These are phyloP conservation scores for Globisporangium nagaii DNA, from an alignment of 352 stramenopile species.

Conservation along the genomic window DNA sequence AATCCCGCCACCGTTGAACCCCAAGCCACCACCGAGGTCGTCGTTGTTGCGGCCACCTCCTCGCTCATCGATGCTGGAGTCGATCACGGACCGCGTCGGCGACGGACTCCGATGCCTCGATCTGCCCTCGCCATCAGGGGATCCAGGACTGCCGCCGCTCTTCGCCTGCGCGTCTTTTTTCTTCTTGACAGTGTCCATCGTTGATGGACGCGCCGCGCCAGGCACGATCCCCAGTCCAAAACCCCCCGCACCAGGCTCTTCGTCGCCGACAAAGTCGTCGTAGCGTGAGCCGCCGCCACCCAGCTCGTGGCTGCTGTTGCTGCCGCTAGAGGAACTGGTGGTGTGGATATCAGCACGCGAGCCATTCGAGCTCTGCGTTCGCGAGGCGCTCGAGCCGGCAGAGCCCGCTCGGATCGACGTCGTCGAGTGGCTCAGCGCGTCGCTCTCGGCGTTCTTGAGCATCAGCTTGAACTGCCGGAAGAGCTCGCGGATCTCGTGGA, in stretches of 20 bases:
- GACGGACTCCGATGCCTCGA: constrained; percentile 33
- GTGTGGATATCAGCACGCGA: constrained; percentile 35
- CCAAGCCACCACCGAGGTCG: constrained; percentile 8
- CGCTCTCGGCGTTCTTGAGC: constrained; percentile 48
- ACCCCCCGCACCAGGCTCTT: constrained; percentile 41
- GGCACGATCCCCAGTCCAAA: constrained; percentile 59
- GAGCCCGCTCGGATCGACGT: constrained; percentile 32
- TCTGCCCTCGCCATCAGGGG: not conserved
- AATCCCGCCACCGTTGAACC: not conserved
- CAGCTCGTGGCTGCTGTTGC: constrained; percentile 10
- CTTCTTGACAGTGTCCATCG: constrained; percentile 54
- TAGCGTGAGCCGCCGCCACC: constrained; percentile 8
- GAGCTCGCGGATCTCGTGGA: constrained; percentile 90
- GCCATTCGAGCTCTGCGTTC: constrained; percentile 43
- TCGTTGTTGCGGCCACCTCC: constrained; percentile 7
- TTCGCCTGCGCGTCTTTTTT: constrained; percentile 12
- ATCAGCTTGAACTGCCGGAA: constrained; percentile 91
- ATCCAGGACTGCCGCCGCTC: constrained; percentile 1
- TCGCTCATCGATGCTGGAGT: constrained; percentile 6
- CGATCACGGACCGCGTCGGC: constrained; percentile 15
- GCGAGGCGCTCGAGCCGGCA: constrained; percentile 43
- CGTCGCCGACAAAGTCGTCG: constrained; percentile 50
- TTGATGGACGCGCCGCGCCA: constrained; percentile 47
- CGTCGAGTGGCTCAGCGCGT: constrained; percentile 8
- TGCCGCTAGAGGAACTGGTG: constrained; percentile 6